Percentiles rank a stretch among this genome's conserved stretches.
phyloP scores from a whole-genome alignment of 441 rosid species.

The Populus hybrid region DNA sequence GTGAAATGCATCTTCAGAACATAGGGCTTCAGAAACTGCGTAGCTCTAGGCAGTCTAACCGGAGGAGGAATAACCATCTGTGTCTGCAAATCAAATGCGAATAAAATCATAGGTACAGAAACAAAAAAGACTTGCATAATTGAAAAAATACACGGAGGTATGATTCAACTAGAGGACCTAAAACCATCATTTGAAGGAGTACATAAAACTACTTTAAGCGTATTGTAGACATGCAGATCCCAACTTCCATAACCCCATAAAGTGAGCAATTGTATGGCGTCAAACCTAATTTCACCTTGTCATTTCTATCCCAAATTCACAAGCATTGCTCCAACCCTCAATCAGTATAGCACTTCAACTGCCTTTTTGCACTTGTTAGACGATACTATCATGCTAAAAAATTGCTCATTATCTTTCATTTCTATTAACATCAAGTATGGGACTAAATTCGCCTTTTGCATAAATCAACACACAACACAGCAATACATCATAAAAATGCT shows the following conservation, averaged over 20 bases:
- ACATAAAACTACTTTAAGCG: too few relatives aligned
- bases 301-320: background rate
- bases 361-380: background rate
- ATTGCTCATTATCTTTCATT: background rate
- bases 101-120: background rate
- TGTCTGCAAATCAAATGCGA: conserved; percentile 13
- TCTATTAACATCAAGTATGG: background rate
- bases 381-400: background rate
- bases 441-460: background rate
- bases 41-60: conserved; percentile 55
- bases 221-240: background rate
- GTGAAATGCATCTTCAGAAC: conserved; percentile 78
- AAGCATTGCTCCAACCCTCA: background rate
- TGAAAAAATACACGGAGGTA: background rate
- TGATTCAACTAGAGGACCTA: background rate
- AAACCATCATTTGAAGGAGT: background rate
- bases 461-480: background rate
- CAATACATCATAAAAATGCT: background rate
- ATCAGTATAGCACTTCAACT: background rate
- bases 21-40: conserved; percentile 63
- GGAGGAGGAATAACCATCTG: conserved; percentile 82
- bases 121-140: background rate
- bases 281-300: background rate
- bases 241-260: background rate
- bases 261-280: too few relatives aligned